Base-by-base conservation (phyloP, 768 basidiomycete species). In the Crassisporium funariophilum region DNA sequence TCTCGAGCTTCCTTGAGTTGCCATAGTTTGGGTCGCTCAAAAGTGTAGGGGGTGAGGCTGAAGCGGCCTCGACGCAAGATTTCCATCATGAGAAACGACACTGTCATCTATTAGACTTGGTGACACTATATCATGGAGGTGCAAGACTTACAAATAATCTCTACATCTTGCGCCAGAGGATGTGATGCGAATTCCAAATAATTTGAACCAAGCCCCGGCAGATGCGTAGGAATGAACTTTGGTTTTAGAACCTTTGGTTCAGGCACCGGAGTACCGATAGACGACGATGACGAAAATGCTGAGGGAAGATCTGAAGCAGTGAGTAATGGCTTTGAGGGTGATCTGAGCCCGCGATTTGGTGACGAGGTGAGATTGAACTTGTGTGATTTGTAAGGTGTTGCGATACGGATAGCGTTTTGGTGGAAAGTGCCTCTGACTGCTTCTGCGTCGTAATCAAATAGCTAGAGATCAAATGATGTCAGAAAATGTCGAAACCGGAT, bases 81-180 rank as follows among this genome's bases (percentile, higher is more conserved):
- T 59, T 84, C 82, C 73, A 84, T 77, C 64, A 84, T 75, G 25
- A 84, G 67, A 60, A 83, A 83, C 11, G 80, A 81, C 6, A 83
- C 82, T 82, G 7, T 22, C 16, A 11, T 25, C 10, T 4, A 4
- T 49, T 70, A 31, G 61, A 40, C 17, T 42, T 21, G 7, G 12
- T 13, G 44, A 33, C 23, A 48, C 36, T 34, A 37, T 20, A 25
- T 15, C 15, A 9, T 39, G 44, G 43, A 23, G 17, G 41, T 49
- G 21, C 22, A 24, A 35, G 20, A 58, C 74, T 49, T 47, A 80
- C 80, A 64, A 44, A 83, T 78, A 15, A 83, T 73, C 58, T 83
- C 82, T 7, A 75, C 70, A 31, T 71, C 73, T 40, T 74, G 67
- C 1, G 69, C 77, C 0, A 76, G 64, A 1, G 76, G 71, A 59